Conservation (phyloP, 768 basidiomycete species). For the Mycena metata region DNA sequence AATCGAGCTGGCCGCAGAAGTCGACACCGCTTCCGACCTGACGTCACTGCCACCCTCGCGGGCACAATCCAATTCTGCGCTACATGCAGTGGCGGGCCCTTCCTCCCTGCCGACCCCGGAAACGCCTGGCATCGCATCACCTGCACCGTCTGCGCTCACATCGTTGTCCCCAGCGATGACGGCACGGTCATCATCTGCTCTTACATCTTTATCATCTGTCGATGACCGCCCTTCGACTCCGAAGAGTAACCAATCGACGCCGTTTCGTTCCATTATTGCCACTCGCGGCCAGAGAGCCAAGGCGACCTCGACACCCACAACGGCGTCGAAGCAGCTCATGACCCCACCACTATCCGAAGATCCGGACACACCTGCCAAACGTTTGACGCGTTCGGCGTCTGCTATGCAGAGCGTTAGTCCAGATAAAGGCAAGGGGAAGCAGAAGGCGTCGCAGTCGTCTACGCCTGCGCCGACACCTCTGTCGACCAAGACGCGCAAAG, state of each 20-base stretch:
- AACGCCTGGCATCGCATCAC: slow-evolving; percentile 49
- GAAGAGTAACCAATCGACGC: slow-evolving; percentile 50
- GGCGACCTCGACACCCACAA: slow-evolving; percentile 25
- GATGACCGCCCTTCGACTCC: slow-evolving; percentile 49
- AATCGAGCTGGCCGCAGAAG: slow-evolving; percentile 66
- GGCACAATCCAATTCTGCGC: slow-evolving; percentile 48
- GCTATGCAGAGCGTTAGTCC: slow-evolving; percentile 25
- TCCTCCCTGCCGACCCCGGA: slow-evolving; percentile 43
- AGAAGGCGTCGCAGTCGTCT: slow-evolving; percentile 45
- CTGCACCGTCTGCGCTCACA: slow-evolving; percentile 47
- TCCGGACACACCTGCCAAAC: slow-evolving; percentile 50
- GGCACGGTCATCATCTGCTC: slow-evolving; percentile 56
- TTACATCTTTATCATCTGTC: slow-evolving; percentile 57
- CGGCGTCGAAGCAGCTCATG: slow-evolving; percentile 51
- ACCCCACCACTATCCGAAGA: slow-evolving; percentile 65
- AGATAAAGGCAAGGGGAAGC: slow-evolving; percentile 48
- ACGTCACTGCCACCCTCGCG: slow-evolving; percentile 59
- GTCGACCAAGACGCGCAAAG: slow-evolving; percentile 42
- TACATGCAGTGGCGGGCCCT: slow-evolving; percentile 31
- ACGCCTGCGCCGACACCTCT: slow-evolving; percentile 45
- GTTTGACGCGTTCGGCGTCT: slow-evolving; percentile 43
- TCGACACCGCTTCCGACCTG: slow-evolving; percentile 62
- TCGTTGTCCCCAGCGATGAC: slow-evolving; percentile 39
- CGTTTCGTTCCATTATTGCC: slow-evolving; percentile 70
- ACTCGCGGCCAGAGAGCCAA: slow-evolving; percentile 69